Conservation (phyloP, 257 asterid genomes). For the Apocynum venetum region DNA sequence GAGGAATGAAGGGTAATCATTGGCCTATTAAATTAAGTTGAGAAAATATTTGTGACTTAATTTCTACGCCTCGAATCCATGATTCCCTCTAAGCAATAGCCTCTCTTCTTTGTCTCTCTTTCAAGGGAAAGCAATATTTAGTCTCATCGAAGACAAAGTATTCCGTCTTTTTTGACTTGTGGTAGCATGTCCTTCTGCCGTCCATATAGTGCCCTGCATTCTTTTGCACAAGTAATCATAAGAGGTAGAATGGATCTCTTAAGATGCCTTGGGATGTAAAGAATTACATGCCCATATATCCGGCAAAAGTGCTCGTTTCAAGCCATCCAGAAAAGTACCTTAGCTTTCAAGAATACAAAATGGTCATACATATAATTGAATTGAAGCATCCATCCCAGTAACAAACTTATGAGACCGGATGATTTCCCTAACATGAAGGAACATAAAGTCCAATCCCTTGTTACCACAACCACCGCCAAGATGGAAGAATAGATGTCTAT, state of each 20-base stretch:
- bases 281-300: not conserved
- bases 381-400: not conserved
- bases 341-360: not conserved
- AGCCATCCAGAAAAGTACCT: not conserved
- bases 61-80: not conserved
- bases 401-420: not conserved
- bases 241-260: not conserved
- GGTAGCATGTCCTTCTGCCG: not conserved
- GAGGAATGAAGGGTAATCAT: not conserved
- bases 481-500: not conserved
- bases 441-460: not conserved
- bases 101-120: not conserved
- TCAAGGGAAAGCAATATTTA: slow-evolving; percentile 2
- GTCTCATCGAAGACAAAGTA: not conserved
- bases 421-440: not conserved
- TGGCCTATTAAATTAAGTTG: not conserved
- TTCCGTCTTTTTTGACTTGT: not conserved
- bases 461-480: not conserved
- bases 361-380: not conserved
- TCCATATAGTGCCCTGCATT: not conserved
- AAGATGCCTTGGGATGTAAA: not conserved
- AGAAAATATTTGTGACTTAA: not conserved
- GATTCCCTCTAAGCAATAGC: not conserved
- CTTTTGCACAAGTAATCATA: not conserved
- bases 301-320: not conserved